Conservation (phyloP, 192 early-diverging fungal species). For the Allomyces macrogynus region DNA sequence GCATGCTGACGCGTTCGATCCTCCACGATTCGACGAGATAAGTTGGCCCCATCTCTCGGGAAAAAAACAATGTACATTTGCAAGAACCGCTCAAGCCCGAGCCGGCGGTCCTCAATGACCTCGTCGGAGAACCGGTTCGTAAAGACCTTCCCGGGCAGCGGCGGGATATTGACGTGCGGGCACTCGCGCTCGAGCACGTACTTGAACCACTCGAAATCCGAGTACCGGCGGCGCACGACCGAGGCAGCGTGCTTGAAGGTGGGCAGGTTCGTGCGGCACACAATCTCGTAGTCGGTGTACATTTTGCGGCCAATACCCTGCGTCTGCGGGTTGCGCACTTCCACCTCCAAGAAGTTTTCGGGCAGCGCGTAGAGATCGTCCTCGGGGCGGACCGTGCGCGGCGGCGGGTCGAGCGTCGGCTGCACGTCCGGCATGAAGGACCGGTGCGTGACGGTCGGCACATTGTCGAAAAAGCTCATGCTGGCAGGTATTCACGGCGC, state of each 20-base stretch:
- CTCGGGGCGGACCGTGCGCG: not conserved
- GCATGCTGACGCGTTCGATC: conserved; percentile 1
- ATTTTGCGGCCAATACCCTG: conserved; percentile 61
- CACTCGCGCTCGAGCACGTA: conserved; percentile 83
- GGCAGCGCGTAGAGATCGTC: conserved; percentile 52
- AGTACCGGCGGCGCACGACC: conserved; percentile 73
- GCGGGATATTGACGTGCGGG: conserved; percentile 81
- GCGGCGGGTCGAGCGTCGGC: not conserved
- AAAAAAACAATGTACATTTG: conserved; percentile 69
- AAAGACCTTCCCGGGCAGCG: conserved; percentile 90
- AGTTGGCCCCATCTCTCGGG: not conserved
- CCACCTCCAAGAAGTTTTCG: conserved; percentile 94
- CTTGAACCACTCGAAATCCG: conserved; percentile 97
- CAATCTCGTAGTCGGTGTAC: conserved; percentile 91
- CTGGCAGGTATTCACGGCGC: no score
- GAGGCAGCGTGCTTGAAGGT: conserved; percentile 76
- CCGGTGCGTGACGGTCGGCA: not conserved
- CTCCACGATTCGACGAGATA: not conserved
- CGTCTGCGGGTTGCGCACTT: conserved; percentile 72
- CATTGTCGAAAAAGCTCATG: not conserved
- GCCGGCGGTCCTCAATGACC: conserved; percentile 78
- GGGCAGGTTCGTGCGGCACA: conserved; percentile 92
- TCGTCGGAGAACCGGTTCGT: conserved; percentile 87
- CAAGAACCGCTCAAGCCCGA: conserved; percentile 80
- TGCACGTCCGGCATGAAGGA: not conserved